Conservation (phyloP, 805 yeast genomes). For the Candida suzukii region DNA sequence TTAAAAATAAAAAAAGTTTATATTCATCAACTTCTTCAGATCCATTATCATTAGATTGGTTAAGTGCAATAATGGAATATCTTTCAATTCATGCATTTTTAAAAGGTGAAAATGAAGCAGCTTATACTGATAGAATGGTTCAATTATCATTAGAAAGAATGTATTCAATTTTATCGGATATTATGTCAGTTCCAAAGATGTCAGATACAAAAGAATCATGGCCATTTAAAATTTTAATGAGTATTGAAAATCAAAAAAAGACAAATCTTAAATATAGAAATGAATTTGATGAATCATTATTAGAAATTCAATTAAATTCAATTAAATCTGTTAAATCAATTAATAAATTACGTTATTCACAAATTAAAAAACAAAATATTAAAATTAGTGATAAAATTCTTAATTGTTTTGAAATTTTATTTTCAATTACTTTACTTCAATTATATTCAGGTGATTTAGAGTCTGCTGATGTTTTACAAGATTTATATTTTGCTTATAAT, state of each 20-base stretch:
- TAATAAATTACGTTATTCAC: conserved; percentile 7
- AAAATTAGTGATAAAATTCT: conserved; percentile 12
- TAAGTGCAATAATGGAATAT: conserved; percentile 5
- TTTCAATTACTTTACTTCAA: conserved; percentile 72
- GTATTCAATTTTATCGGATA: conserved; percentile 51
- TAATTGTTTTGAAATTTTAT: conserved; percentile 63
- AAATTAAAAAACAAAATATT: background rate
- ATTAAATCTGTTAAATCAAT: conserved; percentile 23
- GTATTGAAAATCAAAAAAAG: conserved; percentile 11
- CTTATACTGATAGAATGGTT: conserved; percentile 26
- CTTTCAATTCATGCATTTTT: conserved; percentile 20
- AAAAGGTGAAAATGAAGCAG: conserved; percentile 9
- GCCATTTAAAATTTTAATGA: conserved; percentile 6
- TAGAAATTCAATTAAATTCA: conserved; percentile 39
- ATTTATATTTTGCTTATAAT: conserved; percentile 56
- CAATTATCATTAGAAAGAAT: conserved; percentile 53
- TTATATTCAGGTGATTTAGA: conserved; percentile 74
- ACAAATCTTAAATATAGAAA: conserved; percentile 9
- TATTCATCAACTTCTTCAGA: conserved; percentile 2
- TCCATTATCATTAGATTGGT: conserved; percentile 2
- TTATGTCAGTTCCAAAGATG: conserved; percentile 10
- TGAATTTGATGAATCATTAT: conserved; percentile 54
- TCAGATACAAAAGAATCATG: conserved; percentile 17
- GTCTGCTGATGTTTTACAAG: conserved; percentile 66
- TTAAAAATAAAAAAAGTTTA: conserved; percentile 19